Base-by-base conservation (phyloP, 169 alveolate genomes). In the Theileria orientalis region DNA sequence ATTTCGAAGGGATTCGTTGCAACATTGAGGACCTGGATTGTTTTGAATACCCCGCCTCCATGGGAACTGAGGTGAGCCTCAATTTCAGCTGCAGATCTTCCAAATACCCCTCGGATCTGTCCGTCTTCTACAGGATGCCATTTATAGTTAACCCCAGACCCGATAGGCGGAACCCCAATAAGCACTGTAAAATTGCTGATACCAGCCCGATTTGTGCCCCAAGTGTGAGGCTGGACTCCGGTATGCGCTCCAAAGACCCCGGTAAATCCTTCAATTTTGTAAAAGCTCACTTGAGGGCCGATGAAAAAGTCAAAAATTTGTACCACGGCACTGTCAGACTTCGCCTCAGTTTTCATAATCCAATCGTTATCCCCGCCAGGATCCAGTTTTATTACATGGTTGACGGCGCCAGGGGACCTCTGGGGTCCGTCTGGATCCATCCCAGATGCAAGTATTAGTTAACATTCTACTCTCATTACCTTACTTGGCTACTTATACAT, bases 21-120 rank as follows among this genome's bases (percentile, higher is more conserved):
- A 37, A 19, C 13, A 32, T 66, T 5, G 67, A 76, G 33, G 85
- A 76, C 40, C 29, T 76, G 9, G 29, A 67, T 35, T 76, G 72
- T 54, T 16, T 56, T 1, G 44, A 33, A 56, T 76, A 66, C 74
- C 85, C 79, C 8, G 44, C 73, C 19, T 63, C 69, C 13, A 16
- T 67, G 6, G 85, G 85, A 49, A 40, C 67, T 9, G n/a, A 32
- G 21, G 2, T 62, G 3, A 13, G 21, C 7, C n/a, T 62, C 19
- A 16, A 33, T 3, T 54, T 54, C 33, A 25, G 42, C 1, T 23
- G 32, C n/a, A 54, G n/a, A 27, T 54, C 63, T n/a, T 13, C 42
- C 32, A 19, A 14, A 25, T 1, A 25, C 41, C 63, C 63, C 11
- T 54, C 63, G 14, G 37, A 54, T 27, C n/a, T 54, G 33, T 14